These are phyloP conservation scores for Melanogaster broomeanus DNA, from an alignment of 768 basidiomycete species.

Conservation along the genomic window DNA sequence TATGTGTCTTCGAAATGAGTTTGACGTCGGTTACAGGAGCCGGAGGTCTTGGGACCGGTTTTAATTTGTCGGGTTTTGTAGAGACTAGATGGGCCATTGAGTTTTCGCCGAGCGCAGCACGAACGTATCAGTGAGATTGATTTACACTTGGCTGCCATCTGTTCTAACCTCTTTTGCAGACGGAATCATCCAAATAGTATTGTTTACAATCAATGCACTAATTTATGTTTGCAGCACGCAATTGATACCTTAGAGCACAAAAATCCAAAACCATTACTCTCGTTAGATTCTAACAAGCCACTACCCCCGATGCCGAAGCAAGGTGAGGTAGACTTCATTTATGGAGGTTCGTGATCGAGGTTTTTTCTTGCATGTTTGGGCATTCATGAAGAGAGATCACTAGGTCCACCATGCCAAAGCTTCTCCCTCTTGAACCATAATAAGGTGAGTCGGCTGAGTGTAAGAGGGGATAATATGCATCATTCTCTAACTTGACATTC, in stretches of 20 bases:
- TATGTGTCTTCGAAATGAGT: not conserved
- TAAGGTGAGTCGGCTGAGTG: constrained; percentile 41
- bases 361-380: not conserved
- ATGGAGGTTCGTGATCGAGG: constrained; percentile 53
- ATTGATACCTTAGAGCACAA: constrained; percentile 48
- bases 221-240: constrained; percentile 58
- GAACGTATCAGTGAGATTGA: constrained; percentile 55
- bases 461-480: not conserved
- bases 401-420: constrained; percentile 78
- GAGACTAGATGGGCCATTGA: constrained; percentile 72
- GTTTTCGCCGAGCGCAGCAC: constrained; percentile 60
- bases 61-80: constrained; percentile 61
- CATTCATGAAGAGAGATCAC: not conserved
- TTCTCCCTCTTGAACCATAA: constrained; percentile 66
- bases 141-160: not conserved
- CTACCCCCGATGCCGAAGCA: constrained; percentile 53
- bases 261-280: constrained; percentile 39
- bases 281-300: constrained; percentile 41
- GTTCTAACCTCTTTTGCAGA: constrained; percentile 35
- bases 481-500: constrained; percentile 1
- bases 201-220: constrained; percentile 69
- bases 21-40: constrained; percentile 49
- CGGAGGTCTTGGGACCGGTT: constrained; percentile 71
- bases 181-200: constrained; percentile 58
- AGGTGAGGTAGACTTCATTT: constrained; percentile 70